These are phyloP conservation scores for Tolypocladium ovalisporum DNA, from an alignment of 2,329 filamentous ascomycete genomes.

Conservation along the genomic window DNA sequence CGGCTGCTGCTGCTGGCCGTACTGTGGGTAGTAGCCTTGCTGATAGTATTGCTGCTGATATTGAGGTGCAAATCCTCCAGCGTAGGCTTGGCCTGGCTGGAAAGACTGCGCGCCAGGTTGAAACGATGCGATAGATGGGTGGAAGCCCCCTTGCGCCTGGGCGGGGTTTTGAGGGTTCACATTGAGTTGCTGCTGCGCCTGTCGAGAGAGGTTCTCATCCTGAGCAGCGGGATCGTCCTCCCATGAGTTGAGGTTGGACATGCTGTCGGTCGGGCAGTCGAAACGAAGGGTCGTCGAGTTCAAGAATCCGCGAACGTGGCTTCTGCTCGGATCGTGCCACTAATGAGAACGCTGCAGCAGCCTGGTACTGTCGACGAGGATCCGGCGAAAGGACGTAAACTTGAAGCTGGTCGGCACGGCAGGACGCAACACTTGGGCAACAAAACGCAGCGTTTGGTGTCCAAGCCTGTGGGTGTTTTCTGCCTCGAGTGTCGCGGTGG, in stretches of 20 bases:
- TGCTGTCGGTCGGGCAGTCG: conserved; percentile 27
- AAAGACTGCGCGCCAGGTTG: conserved; percentile 61
- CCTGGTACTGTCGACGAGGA: not conserved
- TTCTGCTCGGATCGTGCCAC: not conserved
- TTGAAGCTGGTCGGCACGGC: not conserved
- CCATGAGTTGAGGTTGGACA: conserved; percentile 92
- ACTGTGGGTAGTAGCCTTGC: conserved; percentile 48
- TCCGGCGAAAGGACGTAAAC: not conserved
- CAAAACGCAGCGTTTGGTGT: conserved; percentile 1
- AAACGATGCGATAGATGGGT: conserved; percentile 52
- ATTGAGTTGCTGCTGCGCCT: conserved; percentile 67
- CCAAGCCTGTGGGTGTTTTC: conserved; percentile 6
- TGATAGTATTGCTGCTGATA: conserved; percentile 45
- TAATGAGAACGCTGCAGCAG: not conserved
- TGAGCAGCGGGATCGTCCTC: conserved; percentile 75
- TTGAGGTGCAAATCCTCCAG: conserved; percentile 43
- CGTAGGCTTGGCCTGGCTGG: conserved; percentile 60
- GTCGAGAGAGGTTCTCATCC: conserved; percentile 67
- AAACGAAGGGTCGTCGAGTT: not conserved
- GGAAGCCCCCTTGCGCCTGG: conserved; percentile 35
- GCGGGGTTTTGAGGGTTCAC: conserved; percentile 45
- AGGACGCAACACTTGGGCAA: conserved; percentile 1
- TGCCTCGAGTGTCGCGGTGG: conserved; percentile 9
- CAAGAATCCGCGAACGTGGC: not conserved
- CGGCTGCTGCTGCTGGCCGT: conserved; percentile 42